Base-by-base conservation (phyloP, 345 rosid species). In the Melastoma malabathricum region DNA sequence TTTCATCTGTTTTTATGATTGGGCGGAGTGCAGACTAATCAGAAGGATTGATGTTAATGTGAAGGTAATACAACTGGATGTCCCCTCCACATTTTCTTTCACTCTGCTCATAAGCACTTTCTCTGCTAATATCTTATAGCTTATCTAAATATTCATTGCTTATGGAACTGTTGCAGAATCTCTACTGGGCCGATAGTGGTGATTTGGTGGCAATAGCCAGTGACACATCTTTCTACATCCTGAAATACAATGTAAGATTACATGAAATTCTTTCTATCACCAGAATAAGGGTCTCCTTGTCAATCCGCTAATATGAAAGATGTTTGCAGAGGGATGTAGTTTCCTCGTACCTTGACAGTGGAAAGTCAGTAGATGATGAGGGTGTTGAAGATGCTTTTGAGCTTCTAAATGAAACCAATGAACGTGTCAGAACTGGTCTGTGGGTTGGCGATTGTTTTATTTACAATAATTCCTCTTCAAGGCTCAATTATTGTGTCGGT, bases 391-490 rank as follows among this genome's bases (percentile, higher is more conserved):
- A 93, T 77, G 97, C 99, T 41, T 93, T 93, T 72, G 99, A 88
- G 73, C 92, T 93, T 68, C 97, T 93, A 31, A 90, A 88, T 74
- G 97, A 93, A 66, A 78, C 79, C 65, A 90, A 85, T 77, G 99
- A 93, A 66, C 97, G 99, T 64, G 95, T 80, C 52, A 81, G 99
- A 72, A 93, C 99, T 53, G 99, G 99, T 55, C 59, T 93, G 39
- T 93, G 99, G 99, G 99, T 93, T 69, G 99, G 97, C 58, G 99
- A 93, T 69, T 93, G 99, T 73, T 93, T 93, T 67, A 93, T 93
- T 63, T 93, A 93, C 73, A 93, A 83, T 72, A 93, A 93, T 72
- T 78, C 99, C 50, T 73, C 97, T 14, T 88, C 92, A 95, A 88
- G 96, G 62, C 97, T 93, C 61, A 93, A 93, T 69, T 93, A 93